Evolutionary conservation across 345 rosid genomes (phyloP).

Genomic region (Cochlearia excelsa): DNA sequence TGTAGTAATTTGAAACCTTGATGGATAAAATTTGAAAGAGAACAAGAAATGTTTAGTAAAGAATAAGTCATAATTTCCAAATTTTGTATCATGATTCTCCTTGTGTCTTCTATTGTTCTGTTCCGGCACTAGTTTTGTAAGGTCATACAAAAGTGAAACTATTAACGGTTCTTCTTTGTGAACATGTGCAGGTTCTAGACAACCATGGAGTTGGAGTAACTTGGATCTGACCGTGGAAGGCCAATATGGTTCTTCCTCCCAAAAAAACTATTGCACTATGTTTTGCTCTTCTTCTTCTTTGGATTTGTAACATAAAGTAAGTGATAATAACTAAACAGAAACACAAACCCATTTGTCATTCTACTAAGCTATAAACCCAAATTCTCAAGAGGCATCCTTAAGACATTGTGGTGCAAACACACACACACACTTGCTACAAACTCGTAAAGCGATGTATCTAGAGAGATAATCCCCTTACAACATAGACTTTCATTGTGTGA

Average conservation of each 20-base stretch:
- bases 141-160: constrained; percentile 1
- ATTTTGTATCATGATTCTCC: constrained; percentile 5
- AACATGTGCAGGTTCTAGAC: constrained; percentile 30
- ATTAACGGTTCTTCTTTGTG: neutral
- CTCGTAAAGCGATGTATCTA: too few species aligned
- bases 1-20: neutral
- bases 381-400: neutral
- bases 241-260: neutral
- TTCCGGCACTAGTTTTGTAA: neutral
- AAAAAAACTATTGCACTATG: constrained; percentile 13
- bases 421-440: too few species aligned
- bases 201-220: constrained; percentile 16
- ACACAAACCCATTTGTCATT: constrained; percentile 22
- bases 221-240: constrained; percentile 16
- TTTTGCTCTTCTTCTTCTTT: constrained; percentile 14
- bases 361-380: neutral
- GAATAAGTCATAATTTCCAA: constrained; percentile 4
- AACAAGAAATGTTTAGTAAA: neutral
- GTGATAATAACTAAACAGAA: constrained; percentile 26
- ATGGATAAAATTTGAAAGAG: constrained; percentile 12
- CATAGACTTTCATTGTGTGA: constrained; percentile 22
- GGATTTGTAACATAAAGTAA: constrained; percentile 27
- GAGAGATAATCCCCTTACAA: neutral
- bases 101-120: constrained; percentile 1
- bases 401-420: too few species aligned